Evolutionary conservation across 78 protist species (phyloP).

Genomic region (Blattamonas nauphoetae): DNA sequence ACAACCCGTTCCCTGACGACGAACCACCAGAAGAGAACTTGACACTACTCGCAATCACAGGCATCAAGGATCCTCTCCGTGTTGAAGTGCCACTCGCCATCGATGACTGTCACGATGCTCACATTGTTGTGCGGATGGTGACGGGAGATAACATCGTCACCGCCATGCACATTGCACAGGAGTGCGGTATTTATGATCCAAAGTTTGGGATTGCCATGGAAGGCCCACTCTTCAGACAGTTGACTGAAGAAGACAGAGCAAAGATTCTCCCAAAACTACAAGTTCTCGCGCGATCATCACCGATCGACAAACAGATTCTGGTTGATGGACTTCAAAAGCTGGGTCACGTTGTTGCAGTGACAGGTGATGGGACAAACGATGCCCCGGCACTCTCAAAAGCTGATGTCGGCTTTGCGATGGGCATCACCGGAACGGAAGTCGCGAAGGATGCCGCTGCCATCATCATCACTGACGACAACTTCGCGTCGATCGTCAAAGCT

Average conservation of each 20-base stretch:
- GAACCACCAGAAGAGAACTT: neutral
- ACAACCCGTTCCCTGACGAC: neutral
- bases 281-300: slow-evolving; percentile 16
- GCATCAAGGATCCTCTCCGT: slow-evolving; percentile 38
- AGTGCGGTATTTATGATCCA: slow-evolving; percentile 21
- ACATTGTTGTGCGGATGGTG: slow-evolving; percentile 33
- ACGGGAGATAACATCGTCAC: slow-evolving; percentile 39
- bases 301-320: slow-evolving; percentile 2
- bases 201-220: neutral
- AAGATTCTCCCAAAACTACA: neutral
- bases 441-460: slow-evolving; percentile 73
- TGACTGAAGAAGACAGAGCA: slow-evolving; percentile 6
- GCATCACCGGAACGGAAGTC: slow-evolving; percentile 51
- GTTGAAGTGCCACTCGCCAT: slow-evolving; percentile 22
- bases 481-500: slow-evolving; percentile 70
- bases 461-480: slow-evolving; percentile 85
- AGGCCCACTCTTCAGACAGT: slow-evolving; percentile 1
- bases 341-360: slow-evolving; percentile 53
- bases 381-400: slow-evolving; percentile 60
- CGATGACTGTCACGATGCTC: slow-evolving; percentile 20
- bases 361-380: slow-evolving; percentile 75
- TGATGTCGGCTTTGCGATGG: slow-evolving; percentile 67
- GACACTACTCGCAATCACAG: neutral
- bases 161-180: slow-evolving; percentile 29
- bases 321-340: neutral